These are phyloP conservation scores for Crataegus laevigata DNA, from an alignment of 306 rosid species.

Conservation along the genomic window DNA sequence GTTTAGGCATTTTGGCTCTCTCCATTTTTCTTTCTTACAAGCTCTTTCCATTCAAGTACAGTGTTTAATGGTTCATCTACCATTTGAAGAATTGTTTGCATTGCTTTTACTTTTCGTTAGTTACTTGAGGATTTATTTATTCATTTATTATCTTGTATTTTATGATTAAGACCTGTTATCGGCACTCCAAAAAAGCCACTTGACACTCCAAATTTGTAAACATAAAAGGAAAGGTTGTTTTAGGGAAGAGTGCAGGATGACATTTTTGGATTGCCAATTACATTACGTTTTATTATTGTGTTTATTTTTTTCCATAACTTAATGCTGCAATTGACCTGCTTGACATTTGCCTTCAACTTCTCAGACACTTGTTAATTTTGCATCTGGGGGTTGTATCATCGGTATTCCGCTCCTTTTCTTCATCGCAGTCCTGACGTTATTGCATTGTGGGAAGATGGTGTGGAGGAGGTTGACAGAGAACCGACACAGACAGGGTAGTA, in stretches of 20 bases:
- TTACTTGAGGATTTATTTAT: neutral
- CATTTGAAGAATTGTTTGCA: neutral
- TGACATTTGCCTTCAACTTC: slow-evolving; percentile 24
- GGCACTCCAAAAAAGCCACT: too few species aligned
- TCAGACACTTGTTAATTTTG: slow-evolving; percentile 78
- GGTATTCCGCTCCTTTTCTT: slow-evolving; percentile 77
- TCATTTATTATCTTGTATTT: too few species aligned
- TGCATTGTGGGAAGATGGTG: slow-evolving; percentile 76
- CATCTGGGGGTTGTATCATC: slow-evolving; percentile 72
- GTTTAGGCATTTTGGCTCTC: neutral
- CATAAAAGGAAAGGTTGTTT: too few species aligned
- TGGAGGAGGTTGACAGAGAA: slow-evolving; percentile 74
- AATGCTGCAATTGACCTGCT: neutral
- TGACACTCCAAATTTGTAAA: too few species aligned
- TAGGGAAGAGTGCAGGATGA: too few species aligned
- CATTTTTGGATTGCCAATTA: too few species aligned
- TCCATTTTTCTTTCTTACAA: too few species aligned
- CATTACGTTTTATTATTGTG: too few species aligned
- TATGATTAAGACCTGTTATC: too few species aligned
- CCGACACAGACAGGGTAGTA: slow-evolving; percentile 28
- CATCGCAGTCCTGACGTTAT: slow-evolving; percentile 42
- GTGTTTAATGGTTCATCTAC: too few species aligned
- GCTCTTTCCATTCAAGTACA: too few species aligned
- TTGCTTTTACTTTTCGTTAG: neutral
- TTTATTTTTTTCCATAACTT: neutral